These are phyloP conservation scores for Mycena venus DNA, from an alignment of 768 basidiomycete species.

Conservation along the genomic window DNA sequence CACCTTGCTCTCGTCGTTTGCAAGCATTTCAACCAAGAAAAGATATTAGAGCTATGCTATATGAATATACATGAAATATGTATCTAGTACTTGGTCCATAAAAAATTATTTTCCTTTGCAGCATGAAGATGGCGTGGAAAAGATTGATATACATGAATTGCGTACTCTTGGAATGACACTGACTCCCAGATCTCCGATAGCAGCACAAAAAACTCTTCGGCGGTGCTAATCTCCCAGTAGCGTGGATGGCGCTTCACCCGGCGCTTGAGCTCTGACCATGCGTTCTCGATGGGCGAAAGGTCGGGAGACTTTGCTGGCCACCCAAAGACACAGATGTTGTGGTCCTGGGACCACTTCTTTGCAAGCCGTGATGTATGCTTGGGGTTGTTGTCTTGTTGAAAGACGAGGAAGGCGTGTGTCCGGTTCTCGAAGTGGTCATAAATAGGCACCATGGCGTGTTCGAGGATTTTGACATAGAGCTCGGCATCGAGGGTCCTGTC, in stretches of 20 bases:
- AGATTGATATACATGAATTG: no score
- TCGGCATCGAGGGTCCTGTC: no score
- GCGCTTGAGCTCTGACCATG: neutral
- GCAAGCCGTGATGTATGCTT: neutral
- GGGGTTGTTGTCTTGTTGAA: neutral
- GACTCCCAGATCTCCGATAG: neutral
- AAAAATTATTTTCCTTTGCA: neutral
- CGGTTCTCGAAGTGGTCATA: neutral
- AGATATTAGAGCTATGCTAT: neutral
- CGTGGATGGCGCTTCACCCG: neutral
- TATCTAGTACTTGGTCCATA: neutral
- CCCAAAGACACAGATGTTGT: neutral
- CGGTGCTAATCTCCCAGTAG: neutral
- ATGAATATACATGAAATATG: neutral
- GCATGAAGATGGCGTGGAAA: neutral
- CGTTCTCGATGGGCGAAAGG: no score
- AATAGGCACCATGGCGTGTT: neutral
- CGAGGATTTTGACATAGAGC: no score
- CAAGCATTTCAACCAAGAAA: neutral
- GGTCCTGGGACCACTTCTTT: neutral
- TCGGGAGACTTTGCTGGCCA: no score
- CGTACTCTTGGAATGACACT: neutral
- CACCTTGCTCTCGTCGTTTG: no score
- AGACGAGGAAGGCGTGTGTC: neutral
- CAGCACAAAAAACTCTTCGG: neutral